Evolutionary conservation across 305 asterid genomes (phyloP), one percentile per base, ranked within the genome.

Genomic region (Caryopteris hybrid): DNA sequence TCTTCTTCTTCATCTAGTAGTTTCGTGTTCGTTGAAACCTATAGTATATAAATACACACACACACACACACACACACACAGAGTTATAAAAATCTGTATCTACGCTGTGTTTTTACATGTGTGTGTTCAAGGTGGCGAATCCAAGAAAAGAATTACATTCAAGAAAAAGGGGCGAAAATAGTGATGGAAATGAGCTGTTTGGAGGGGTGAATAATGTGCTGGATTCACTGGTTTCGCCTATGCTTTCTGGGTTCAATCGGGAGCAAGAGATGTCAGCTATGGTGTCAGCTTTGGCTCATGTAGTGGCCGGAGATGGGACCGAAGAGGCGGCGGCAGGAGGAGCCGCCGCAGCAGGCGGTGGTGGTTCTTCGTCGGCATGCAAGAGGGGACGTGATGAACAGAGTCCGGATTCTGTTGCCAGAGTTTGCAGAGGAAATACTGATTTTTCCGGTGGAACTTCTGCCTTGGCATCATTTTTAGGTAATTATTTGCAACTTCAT

Each of bases 261-360:
- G 88, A 92, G 72, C 71, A 63, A 12, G 98, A 92, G 72, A 89
- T 86, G 87, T 84, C 89, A 5, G 84, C 76, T 0, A 92, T 92
- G 87, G 96, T 92, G 20, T 83, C 95, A 0, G 98, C 98, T 65
- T 60, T 92, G 53, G 73, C 92, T 16, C 87, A 75, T 43, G 98
- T 92, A 22, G 88, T 89, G 43, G 86, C 89, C 61, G 95, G 91
- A 42, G 83, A 66, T 22, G 82, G 54, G 25, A 36, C 2, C 39
- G 34, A 38, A 0, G 67, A 33, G 1, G 52, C 41, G 52, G 56
- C 3, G 16, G 63, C 47, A 5, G 64, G 31, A 8, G 64, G 12
- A 5, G 66, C 55, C 8, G 69, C 56, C 1, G 29, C 3, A 9
- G 61, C 8, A 0, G 72, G 64, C 4, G 69, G 73, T 0, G 72